These are phyloP conservation scores for Mariannaea sp. DNA, from an alignment of 2,329 filamentous ascomycete genomes.

Conservation along the genomic window DNA sequence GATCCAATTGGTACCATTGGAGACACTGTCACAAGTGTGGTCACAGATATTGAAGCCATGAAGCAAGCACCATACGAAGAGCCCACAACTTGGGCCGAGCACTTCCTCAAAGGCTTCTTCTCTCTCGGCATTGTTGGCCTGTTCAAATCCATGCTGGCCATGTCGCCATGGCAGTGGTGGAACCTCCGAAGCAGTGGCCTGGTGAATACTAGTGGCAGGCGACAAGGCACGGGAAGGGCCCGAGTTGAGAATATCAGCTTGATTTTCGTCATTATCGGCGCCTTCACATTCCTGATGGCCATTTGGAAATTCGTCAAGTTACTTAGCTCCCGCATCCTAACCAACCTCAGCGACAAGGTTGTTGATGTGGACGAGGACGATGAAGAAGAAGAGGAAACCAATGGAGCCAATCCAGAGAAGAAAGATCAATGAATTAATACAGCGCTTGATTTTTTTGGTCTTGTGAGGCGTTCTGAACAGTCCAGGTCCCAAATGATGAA, in stretches of 20 bases:
- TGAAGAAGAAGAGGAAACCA: conserved; percentile 47
- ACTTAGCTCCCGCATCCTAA: conserved; percentile 73
- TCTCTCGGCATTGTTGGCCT: conserved; percentile 87
- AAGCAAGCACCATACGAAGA: conserved; percentile 51
- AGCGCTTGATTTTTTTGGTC: conserved; percentile 2
- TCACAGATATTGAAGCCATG: conserved; percentile 47
- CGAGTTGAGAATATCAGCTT: conserved; percentile 79
- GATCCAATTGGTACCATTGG: conserved; percentile 72
- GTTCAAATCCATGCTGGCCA: conserved; percentile 75
- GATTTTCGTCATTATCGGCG: conserved; percentile 78
- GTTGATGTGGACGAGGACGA: conserved; percentile 74
- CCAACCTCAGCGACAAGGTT: conserved; percentile 78
- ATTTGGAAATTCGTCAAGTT: conserved; percentile 82
- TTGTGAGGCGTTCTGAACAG: neutral
- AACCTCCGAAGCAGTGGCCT: conserved; percentile 69
- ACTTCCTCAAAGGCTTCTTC: conserved; percentile 89
- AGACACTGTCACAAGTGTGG: conserved; percentile 54
- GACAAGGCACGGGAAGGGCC: conserved; percentile 72
- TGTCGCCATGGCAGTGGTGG: conserved; percentile 78
- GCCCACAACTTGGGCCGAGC: conserved; percentile 71
- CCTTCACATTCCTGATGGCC: conserved; percentile 79
- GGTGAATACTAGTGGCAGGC: conserved; percentile 55
- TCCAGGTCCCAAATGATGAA: conserved; percentile 3
- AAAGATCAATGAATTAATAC: conserved; percentile 39
- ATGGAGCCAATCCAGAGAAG: conserved; percentile 51